Evolutionary conservation across 371 early-diverging fungal species (phyloP).

Genomic region (Mucor mucedo): DNA sequence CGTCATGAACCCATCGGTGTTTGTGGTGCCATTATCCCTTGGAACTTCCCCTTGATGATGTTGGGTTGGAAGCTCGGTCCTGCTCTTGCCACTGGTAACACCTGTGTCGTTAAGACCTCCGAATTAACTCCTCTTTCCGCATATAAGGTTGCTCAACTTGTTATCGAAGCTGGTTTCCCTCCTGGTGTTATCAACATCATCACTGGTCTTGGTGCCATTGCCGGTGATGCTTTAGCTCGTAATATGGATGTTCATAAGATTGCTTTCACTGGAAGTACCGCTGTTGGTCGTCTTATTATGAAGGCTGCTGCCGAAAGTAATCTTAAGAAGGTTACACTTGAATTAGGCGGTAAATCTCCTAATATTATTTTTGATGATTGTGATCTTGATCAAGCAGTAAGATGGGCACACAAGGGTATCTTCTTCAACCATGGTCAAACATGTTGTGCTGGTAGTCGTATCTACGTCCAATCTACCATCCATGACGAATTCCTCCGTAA

Average conservation of each 20-base stretch:
- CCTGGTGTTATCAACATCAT: slow-evolving; percentile 81
- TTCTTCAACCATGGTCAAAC: slow-evolving; percentile 88
- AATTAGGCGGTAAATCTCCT: slow-evolving; percentile 88
- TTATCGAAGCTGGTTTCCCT: slow-evolving; percentile 58
- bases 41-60: slow-evolving; percentile 86
- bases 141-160: slow-evolving; percentile 49
- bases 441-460: slow-evolving; percentile 83
- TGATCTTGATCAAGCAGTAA: slow-evolving; percentile 77
- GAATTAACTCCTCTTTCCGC: slow-evolving; percentile 71
- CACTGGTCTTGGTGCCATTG: slow-evolving; percentile 46
- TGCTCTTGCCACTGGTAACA: slow-evolving; percentile 89
- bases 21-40: slow-evolving; percentile 78
- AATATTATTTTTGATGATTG: slow-evolving; percentile 91
- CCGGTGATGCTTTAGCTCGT: slow-evolving; percentile 50
- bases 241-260: slow-evolving; percentile 58
- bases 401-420: slow-evolving; percentile 71
- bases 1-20: slow-evolving; percentile 84
- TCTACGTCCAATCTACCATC: slow-evolving; percentile 81
- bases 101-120: slow-evolving; percentile 83
- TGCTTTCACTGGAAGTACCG: slow-evolving; percentile 70
- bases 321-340: slow-evolving; percentile 79
- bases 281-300: slow-evolving; percentile 61
- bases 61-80: slow-evolving; percentile 88
- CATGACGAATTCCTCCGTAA: slow-evolving; percentile 73
- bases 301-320: slow-evolving; percentile 66